Evolutionary conservation across 2,329 filamentous ascomycete genomes (phyloP).

Genomic region (Trichophyton schoenleinii): DNA sequence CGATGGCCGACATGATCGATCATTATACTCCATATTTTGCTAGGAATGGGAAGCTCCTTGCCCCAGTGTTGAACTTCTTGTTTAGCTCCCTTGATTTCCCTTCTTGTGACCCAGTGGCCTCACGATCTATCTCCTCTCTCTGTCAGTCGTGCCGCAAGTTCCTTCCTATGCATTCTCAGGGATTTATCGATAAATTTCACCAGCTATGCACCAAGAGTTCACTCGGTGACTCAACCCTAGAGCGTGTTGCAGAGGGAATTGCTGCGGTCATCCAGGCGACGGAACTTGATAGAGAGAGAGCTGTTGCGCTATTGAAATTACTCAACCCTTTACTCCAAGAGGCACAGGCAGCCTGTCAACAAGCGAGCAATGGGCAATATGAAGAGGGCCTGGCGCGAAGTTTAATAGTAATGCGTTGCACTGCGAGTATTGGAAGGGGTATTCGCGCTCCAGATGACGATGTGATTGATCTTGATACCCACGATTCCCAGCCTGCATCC

Average conservation of each 20-base stretch:
- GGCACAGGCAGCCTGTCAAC: slow-evolving; percentile 23
- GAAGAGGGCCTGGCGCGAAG: slow-evolving; percentile 26
- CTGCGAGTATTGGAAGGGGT: slow-evolving; percentile 32
- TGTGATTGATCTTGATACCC: slow-evolving; percentile 23
- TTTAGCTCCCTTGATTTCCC: slow-evolving; percentile 33
- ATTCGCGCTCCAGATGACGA: slow-evolving; percentile 27
- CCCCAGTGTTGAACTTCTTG: slow-evolving; percentile 32
- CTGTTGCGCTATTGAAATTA: slow-evolving; percentile 27
- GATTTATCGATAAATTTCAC: slow-evolving; percentile 32
- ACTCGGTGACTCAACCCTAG: slow-evolving; percentile 27
- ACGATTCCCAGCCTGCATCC: slow-evolving; percentile 19
- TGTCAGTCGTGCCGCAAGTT: slow-evolving; percentile 33
- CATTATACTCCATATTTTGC: slow-evolving; percentile 35
- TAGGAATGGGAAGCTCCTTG: slow-evolving; percentile 29
- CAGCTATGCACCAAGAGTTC: slow-evolving; percentile 27
- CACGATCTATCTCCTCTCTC: slow-evolving; percentile 32
- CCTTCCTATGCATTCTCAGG: slow-evolving; percentile 31
- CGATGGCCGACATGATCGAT: slow-evolving; percentile 32
- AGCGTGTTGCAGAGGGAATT: slow-evolving; percentile 34
- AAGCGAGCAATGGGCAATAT: slow-evolving; percentile 20
- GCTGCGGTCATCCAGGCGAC: slow-evolving; percentile 33
- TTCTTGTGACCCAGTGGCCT: slow-evolving; percentile 31
- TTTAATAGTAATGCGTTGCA: slow-evolving; percentile 27
- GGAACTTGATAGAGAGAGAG: slow-evolving; percentile 28
- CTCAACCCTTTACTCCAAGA: slow-evolving; percentile 27